Percentiles rank a stretch among this genome's conserved stretches.
phyloP scores from a whole-genome alignment of 768 basidiomycete species.

The Boletus patriciae region DNA sequence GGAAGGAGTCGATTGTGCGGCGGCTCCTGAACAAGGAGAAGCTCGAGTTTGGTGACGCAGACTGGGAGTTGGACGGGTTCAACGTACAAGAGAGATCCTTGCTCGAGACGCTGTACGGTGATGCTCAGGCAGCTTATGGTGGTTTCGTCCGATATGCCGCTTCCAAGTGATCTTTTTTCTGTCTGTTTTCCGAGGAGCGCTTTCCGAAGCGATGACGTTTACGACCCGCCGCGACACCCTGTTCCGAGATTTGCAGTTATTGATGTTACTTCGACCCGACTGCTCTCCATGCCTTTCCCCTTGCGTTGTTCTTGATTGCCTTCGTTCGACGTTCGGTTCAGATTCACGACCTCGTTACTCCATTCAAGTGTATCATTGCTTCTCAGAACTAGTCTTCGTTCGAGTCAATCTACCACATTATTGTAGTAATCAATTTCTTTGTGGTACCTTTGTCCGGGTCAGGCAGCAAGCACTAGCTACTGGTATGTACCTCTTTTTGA shows the following conservation, averaged over 20 bases:
- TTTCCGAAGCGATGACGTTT: not conserved
- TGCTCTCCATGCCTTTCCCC: not conserved
- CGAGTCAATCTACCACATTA: too few relatives aligned
- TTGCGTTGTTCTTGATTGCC: not conserved
- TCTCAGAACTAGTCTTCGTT: too few relatives aligned
- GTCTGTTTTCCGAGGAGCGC: not conserved
- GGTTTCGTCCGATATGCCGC: conserved; percentile 16
- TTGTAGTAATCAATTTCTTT: too few relatives aligned
- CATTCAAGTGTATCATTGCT: too few relatives aligned
- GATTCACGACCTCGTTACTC: too few relatives aligned
- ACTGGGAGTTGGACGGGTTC: conserved; percentile 25
- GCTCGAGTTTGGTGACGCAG: conserved; percentile 20
- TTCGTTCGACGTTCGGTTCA: too few relatives aligned
- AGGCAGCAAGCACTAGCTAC: too few relatives aligned
- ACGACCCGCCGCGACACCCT: not conserved
- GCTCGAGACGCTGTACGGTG: conserved; percentile 25
- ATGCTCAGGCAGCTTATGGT: conserved; percentile 27
- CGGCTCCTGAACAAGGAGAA: conserved; percentile 20
- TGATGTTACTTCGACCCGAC: not conserved
- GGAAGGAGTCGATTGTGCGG: conserved; percentile 21
- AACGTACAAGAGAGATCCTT: conserved; percentile 17
- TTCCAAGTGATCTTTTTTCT: conserved; percentile 5
- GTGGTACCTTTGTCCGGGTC: too few relatives aligned
- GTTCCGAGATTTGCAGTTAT: not conserved
- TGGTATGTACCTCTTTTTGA: too few relatives aligned